Conservation (phyloP, 2,329 filamentous ascomycete genomes). For the Pezizomycotina sp. region DNA sequence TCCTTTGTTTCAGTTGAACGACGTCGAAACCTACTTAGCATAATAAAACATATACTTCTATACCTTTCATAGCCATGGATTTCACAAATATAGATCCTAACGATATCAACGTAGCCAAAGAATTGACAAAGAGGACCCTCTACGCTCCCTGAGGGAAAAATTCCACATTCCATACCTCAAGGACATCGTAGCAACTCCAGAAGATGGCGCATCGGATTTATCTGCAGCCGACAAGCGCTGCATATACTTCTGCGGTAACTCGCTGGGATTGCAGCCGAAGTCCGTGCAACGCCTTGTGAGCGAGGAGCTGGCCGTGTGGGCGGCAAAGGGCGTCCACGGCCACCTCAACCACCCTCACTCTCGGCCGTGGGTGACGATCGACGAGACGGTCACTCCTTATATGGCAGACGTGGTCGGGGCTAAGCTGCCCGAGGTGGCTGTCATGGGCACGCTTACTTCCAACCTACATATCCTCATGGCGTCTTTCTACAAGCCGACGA, state of each 20-base stretch:
- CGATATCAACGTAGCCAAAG: background rate
- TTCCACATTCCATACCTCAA: no score
- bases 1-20: no score
- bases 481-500: slow-evolving; percentile 60
- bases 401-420: slow-evolving; percentile 64
- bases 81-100: no score
- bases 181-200: no score
- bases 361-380: slow-evolving; percentile 63
- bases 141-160: no score
- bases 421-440: slow-evolving; percentile 53
- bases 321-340: slow-evolving; percentile 64
- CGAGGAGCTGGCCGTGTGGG: slow-evolving; percentile 67
- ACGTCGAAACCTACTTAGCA: no score
- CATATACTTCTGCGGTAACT: slow-evolving; percentile 82
- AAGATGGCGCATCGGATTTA: slow-evolving; percentile 30
- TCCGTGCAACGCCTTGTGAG: slow-evolving; percentile 48
- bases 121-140: background rate
- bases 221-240: no score
- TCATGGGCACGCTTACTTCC: slow-evolving; percentile 74
- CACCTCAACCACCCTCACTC: slow-evolving; percentile 58
- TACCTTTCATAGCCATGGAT: no score
- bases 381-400: slow-evolving; percentile 53
- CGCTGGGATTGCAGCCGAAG: slow-evolving; percentile 66
- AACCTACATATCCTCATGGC: slow-evolving; percentile 72
- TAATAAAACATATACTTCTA: no score